These are phyloP conservation scores for Neurospora sp. DNA, from an alignment of 495 filamentous ascomycete genomes.

Conservation along the genomic window DNA sequence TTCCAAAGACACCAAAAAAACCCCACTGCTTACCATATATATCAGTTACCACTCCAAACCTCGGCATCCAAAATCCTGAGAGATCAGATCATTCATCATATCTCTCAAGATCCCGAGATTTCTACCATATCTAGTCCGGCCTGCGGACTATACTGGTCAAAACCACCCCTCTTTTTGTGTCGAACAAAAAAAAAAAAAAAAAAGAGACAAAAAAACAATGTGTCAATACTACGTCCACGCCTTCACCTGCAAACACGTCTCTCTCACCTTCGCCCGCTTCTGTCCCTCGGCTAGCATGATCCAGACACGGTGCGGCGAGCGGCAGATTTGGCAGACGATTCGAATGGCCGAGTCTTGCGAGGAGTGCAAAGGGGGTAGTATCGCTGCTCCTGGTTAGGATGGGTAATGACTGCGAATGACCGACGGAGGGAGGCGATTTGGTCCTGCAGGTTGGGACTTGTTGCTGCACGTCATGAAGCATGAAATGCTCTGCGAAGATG, in stretches of 20 bases:
- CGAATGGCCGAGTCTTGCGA: constrained; percentile 18
- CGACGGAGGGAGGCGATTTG: background rate
- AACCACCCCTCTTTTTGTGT: too few species aligned
- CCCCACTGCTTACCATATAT: background rate
- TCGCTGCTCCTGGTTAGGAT: background rate
- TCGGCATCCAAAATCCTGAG: background rate
- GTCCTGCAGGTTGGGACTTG: background rate
- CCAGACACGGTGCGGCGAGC: constrained; percentile 19
- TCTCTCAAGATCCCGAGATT: background rate
- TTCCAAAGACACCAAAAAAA: too few species aligned
- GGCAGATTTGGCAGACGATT: constrained; percentile 23
- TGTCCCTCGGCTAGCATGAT: constrained; percentile 18
- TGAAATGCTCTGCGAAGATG: background rate
- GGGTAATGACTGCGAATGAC: background rate
- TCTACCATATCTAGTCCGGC: too few species aligned
- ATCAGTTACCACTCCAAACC: background rate
- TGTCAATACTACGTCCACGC: constrained; percentile 25
- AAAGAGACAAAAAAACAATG: constrained; percentile 8
- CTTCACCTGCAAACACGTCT: constrained; percentile 18
- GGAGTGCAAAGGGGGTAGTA: constrained; percentile 17
- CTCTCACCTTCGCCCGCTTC: constrained; percentile 17
- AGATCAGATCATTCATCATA: background rate
- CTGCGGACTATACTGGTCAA: too few species aligned
- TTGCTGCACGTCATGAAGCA: background rate
- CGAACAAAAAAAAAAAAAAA: too few species aligned